Evolutionary conservation across 2,329 filamentous ascomycete species (phyloP).

Genomic region (Calonectria honghensis): DNA sequence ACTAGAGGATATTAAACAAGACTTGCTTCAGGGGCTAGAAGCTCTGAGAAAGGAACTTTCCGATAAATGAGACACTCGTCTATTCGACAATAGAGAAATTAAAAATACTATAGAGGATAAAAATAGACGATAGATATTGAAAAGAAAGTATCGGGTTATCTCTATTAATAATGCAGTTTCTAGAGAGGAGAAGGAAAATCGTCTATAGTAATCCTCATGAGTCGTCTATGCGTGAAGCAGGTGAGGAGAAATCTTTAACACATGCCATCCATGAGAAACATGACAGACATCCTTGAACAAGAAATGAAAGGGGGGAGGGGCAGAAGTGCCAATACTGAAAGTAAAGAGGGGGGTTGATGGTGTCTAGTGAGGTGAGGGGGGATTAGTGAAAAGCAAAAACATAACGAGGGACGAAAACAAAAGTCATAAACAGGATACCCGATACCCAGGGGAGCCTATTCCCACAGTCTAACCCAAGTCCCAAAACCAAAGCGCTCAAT

Average conservation of each 20-base stretch:
- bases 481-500: not conserved
- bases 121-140: conserved; percentile 21
- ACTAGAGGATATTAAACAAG: conserved; percentile 87
- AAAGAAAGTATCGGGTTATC: not conserved
- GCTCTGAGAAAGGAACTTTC: conserved; percentile 62
- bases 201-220: conserved; percentile 7
- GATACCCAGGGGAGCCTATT: conserved; percentile 1
- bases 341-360: not conserved
- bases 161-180: conserved; percentile 8
- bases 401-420: conserved; percentile 23
- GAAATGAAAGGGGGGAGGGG: not conserved
- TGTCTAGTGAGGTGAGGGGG: not conserved
- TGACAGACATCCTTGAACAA: conserved; percentile 7
- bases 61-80: conserved; percentile 5
- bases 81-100: conserved; percentile 8
- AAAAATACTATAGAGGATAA: conserved; percentile 17
- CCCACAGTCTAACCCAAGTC: conserved; percentile 15
- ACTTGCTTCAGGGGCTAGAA: conserved; percentile 81
- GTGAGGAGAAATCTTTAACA: not conserved
- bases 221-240: conserved; percentile 17
- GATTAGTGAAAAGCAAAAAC: conserved; percentile 8
- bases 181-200: not conserved
- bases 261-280: not conserved
- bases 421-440: conserved; percentile 8
- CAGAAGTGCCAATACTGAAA: not conserved